Percentiles rank a stretch among this genome's conserved stretches.
These are phyloP conservation scores for Monosporascus cannonballus DNA, from an alignment of 2,329 filamentous ascomycete genomes.

Conservation along the genomic window DNA sequence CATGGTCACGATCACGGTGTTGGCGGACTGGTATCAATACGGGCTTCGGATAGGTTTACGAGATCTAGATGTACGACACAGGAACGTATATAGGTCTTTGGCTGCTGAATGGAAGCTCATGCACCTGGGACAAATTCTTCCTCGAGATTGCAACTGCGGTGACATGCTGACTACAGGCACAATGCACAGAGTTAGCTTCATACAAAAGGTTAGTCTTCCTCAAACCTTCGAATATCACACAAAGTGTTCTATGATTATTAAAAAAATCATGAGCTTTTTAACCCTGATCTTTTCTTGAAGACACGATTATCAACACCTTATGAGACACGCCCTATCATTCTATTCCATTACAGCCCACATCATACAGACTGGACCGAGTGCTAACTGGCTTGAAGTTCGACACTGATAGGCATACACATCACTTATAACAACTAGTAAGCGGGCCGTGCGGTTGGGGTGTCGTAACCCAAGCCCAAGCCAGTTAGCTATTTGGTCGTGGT, in stretches of 20 bases:
- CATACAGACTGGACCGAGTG: background rate
- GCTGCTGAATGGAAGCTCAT: constrained; percentile 35
- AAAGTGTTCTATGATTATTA: constrained; percentile 48
- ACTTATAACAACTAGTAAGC: background rate
- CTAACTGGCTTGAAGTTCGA: background rate
- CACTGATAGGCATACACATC: background rate
- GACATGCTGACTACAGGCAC: constrained; percentile 18
- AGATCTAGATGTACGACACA: constrained; percentile 21
- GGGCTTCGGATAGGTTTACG: constrained; percentile 39
- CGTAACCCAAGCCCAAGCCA: constrained; percentile 1
- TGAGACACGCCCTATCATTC: constrained; percentile 38
- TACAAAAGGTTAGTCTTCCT: constrained; percentile 38
- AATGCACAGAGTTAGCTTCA: background rate
- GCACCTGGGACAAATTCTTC: constrained; percentile 17
- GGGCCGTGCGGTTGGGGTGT: constrained; percentile 1
- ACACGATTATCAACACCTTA: constrained; percentile 50
- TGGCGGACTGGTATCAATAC: constrained; percentile 32
- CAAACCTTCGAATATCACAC: constrained; percentile 4
- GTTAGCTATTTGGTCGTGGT: background rate
- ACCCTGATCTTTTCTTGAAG: constrained; percentile 56
- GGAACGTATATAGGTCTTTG: constrained; percentile 41
- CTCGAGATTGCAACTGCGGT: constrained; percentile 9
- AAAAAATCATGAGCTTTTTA: constrained; percentile 60
- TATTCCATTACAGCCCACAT: constrained; percentile 5
- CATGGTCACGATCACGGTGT: constrained; percentile 30